phyloP scores from a whole-genome alignment of 352 stramenopile genomes.

The Saprolegnia diclina region DNA sequence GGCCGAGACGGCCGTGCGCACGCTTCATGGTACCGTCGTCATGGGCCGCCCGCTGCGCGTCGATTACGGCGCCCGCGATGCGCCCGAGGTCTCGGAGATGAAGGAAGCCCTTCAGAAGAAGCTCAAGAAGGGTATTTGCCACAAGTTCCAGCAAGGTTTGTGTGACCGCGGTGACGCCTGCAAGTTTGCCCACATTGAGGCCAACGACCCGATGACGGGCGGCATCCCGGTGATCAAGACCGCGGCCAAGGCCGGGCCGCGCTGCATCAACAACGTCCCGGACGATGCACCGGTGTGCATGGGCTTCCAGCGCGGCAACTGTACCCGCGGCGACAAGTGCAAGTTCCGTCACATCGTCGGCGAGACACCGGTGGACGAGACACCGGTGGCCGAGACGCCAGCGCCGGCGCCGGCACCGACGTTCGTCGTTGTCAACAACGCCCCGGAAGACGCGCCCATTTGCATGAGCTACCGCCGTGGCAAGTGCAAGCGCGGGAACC shows the following conservation, averaged over 20 bases:
- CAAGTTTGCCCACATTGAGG: constrained; percentile 69
- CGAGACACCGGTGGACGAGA: constrained; percentile 1
- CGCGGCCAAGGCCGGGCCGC: constrained; percentile 31
- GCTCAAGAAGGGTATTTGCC: constrained; percentile 67
- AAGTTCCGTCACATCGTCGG: constrained; percentile 46
- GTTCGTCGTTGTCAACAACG: constrained; percentile 29
- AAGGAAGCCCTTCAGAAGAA: constrained; percentile 71
- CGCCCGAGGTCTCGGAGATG: constrained; percentile 47
- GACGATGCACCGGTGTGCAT: constrained; percentile 58
- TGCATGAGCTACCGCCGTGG: constrained; percentile 73
- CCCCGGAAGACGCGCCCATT: constrained; percentile 44
- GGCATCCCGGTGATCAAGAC: constrained; percentile 21
- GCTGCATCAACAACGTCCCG: constrained; percentile 32
- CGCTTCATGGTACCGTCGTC: constrained; percentile 68
- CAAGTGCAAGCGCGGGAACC: constrained; percentile 56
- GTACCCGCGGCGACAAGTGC: constrained; percentile 50
- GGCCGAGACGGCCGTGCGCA: constrained; percentile 75
- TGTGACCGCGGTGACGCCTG: constrained; percentile 56
- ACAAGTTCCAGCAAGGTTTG: constrained; percentile 61
- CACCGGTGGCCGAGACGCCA: constrained; percentile 22
- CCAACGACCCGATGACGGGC: constrained; percentile 44
- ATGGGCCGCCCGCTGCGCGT: constrained; percentile 81
- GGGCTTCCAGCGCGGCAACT: constrained; percentile 70
- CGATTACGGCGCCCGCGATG: constrained; percentile 68
- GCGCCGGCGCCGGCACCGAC: constrained; percentile 28